Percentiles rank a stretch among this genome's conserved stretches.
phyloP scores from a whole-genome alignment of 1,139 yeast species.

The Hanseniaspora gamundiae region DNA sequence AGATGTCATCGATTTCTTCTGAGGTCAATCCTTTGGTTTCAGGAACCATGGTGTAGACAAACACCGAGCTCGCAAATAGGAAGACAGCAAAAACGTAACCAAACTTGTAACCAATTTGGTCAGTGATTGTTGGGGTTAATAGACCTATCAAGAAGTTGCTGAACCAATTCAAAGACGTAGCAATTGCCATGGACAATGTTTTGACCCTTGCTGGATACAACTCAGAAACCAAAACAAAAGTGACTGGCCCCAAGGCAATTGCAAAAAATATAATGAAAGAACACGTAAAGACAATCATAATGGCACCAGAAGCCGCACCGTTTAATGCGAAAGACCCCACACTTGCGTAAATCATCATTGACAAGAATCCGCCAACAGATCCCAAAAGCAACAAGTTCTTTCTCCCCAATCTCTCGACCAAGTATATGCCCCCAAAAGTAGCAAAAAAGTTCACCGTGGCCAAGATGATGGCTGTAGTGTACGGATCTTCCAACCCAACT shows the following conservation, averaged over 20 bases:
- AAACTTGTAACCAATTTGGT: conserved; percentile 39
- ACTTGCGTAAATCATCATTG: conserved; percentile 52
- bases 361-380: conserved; percentile 45
- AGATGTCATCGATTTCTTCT: conserved; percentile 54
- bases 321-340: conserved; percentile 44
- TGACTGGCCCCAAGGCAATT: conserved; percentile 76
- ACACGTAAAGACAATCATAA: conserved; percentile 66
- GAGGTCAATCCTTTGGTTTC: conserved; percentile 63
- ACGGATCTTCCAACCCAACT: conserved; percentile 35
- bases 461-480: conserved; percentile 47
- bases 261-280: conserved; percentile 69
- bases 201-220: conserved; percentile 65
- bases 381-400: conserved; percentile 51
- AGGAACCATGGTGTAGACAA: conserved; percentile 48
- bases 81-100: conserved; percentile 69
- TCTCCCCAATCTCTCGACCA: conserved; percentile 61
- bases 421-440: conserved; percentile 57
- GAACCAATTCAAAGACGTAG: conserved; percentile 64
- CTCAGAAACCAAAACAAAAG: conserved; percentile 65
- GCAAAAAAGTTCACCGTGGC: conserved; percentile 67
- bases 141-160: conserved; percentile 64
- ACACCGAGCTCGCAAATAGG: conserved; percentile 40
- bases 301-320: conserved; percentile 41
- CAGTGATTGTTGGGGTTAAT: conserved; percentile 56
- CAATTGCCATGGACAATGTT: conserved; percentile 65